A percentile compares a stretch with the other conserved stretches of the same genome.
Evolutionary conservation across 345 rosid species (phyloP).

Genomic region (Sapria himalayana): DNA sequence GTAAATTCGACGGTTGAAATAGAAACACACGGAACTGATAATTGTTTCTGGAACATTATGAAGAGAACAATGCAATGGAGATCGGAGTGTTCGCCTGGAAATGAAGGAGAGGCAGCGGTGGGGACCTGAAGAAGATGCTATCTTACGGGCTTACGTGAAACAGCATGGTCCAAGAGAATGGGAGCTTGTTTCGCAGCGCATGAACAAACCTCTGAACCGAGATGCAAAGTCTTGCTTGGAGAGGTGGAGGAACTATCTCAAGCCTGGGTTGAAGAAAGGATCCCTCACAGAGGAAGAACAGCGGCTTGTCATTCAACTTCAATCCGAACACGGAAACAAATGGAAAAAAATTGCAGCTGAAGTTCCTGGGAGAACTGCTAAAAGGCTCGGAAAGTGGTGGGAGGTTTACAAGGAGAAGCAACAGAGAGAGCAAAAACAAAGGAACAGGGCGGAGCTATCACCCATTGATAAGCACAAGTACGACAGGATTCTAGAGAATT

Average conservation of each 20-base stretch:
- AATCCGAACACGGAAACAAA: constrained; percentile 91
- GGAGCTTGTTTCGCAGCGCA: constrained; percentile 83
- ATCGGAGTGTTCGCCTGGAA: constrained; percentile 37
- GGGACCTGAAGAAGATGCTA: constrained; percentile 93
- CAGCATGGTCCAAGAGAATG: constrained; percentile 95
- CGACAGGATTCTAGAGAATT: constrained; percentile 74
- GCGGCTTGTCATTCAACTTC: constrained; percentile 67
- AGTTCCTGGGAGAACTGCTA: constrained; percentile 88
- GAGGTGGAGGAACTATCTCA: constrained; percentile 93
- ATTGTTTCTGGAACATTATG: constrained; percentile 26
- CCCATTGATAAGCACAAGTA: constrained; percentile 79
- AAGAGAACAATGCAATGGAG: constrained; percentile 36
- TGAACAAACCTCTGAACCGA: constrained; percentile 62
- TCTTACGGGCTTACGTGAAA: constrained; percentile 67
- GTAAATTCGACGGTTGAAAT: not conserved
- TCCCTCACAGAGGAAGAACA: constrained; percentile 87
- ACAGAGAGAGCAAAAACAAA: constrained; percentile 75
- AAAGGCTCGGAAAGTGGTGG: constrained; percentile 97
- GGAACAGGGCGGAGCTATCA: constrained; percentile 30
- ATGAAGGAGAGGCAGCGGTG: constrained; percentile 99
- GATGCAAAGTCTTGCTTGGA: constrained; percentile 93
- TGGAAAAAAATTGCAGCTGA: constrained; percentile 99
- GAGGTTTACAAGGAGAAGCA: constrained; percentile 95
- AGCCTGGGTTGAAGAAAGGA: constrained; percentile 96
- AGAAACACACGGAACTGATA: not conserved